These are phyloP conservation scores for Penicillium sp. DNA, from an alignment of 2,329 filamentous ascomycete species.

Conservation along the genomic window DNA sequence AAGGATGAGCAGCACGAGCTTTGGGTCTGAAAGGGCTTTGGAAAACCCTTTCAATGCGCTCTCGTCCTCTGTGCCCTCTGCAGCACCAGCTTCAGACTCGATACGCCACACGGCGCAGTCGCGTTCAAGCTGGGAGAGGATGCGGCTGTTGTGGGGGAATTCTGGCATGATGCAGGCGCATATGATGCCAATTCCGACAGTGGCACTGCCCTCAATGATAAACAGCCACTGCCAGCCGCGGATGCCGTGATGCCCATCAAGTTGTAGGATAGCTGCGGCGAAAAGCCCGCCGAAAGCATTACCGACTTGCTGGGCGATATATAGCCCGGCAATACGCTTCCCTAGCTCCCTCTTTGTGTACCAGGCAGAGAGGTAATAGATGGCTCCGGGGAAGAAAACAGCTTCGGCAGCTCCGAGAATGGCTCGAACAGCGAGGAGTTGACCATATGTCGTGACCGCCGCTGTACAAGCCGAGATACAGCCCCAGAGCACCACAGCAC, in stretches of 20 bases:
- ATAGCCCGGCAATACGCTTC: conserved; percentile 26
- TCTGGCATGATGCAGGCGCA: conserved; percentile 33
- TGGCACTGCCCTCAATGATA: conserved; percentile 24
- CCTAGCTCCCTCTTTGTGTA: conserved; percentile 33
- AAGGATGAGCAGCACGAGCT: conserved; percentile 33
- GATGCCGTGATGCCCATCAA: conserved; percentile 17
- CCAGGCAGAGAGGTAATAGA: conserved; percentile 36
- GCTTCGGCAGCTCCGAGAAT: conserved; percentile 56
- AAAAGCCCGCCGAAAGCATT: conserved; percentile 25
- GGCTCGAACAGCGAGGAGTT: conserved; percentile 50
- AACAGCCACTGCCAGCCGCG: conserved; percentile 25
- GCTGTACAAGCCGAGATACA: conserved; percentile 52
- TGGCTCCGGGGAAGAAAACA: conserved; percentile 46
- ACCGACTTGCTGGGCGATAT: conserved; percentile 23
- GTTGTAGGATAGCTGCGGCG: conserved; percentile 21
- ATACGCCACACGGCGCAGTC: conserved; percentile 22
- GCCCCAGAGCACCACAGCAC: conserved; percentile 53
- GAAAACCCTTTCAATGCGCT: conserved; percentile 18
- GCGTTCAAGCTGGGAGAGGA: conserved; percentile 19
- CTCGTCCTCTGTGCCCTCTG: conserved; percentile 32
- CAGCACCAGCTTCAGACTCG: conserved; percentile 33
- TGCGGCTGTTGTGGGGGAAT: conserved; percentile 36
- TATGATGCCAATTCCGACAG: conserved; percentile 24
- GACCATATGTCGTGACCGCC: conserved; percentile 44
- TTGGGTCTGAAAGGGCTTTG: conserved; percentile 30